Base-by-base conservation (phyloP, 306 rosid species). In the Medicago lupulina region DNA sequence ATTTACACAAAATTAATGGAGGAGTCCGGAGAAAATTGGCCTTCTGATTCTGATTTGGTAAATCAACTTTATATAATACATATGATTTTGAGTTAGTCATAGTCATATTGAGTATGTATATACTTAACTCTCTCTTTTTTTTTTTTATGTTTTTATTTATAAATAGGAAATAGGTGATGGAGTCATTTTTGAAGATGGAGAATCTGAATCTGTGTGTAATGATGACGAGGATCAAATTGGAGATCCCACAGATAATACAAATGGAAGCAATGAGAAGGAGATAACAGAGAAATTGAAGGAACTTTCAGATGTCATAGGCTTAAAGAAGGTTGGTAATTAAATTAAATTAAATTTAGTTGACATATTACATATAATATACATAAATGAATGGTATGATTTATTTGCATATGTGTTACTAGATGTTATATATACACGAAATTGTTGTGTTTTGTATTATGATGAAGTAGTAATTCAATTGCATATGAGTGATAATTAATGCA, bases 11-110 rank as follows among this genome's bases (percentile, higher is more conserved):
- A 38, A 69, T 44, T 21, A 46, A 80, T 81, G 85, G 85, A 76
- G 60, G 85, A 67, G 43, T 71, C 85, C 4, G 85, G 85, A 53
- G 85, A 82, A 82, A 82, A 82, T 65, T 82, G 79, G 85, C 85
- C 82, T 82, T 76, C 36, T 4, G 17, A 76, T 66, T 77, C 79
- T 65, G 55, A 65, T 44, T 19, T 76, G 82, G 82, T 81, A 76
- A 76, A 25, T 18, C 19, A 4, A 54, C 28, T 17, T 17, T 54
- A 17, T 15, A 6, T 19, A 67, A 1, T 18, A 43, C 19, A 39
- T n/a, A 54, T 28, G 15, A 9, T 38, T 23, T 11, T 23, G 47
- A 17, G 63, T 53, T 7, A 7, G 17, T 79, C 51, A 23, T n/a
- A 10, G 25, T 10, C 23, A 59, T 25, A 10, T 9, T 4, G 40